These are phyloP conservation scores for Lippia alba DNA, from an alignment of 305 asterid species.

Conservation along the genomic window DNA sequence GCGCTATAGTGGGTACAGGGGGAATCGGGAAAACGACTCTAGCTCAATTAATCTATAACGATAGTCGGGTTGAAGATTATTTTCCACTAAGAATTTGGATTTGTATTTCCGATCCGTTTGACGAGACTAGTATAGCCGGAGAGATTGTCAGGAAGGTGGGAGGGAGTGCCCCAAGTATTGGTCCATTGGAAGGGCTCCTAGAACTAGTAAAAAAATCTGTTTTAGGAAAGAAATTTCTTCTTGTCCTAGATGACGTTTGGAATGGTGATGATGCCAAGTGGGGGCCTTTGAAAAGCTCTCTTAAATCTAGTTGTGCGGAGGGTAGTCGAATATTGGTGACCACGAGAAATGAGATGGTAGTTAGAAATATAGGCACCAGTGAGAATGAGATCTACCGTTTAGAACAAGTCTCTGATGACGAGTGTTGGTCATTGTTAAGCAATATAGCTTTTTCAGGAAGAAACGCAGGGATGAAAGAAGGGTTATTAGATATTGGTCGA, in stretches of 20 bases:
- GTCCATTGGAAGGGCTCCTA: neutral
- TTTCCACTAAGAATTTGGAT: neutral
- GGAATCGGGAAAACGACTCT: neutral
- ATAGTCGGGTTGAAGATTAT: neutral
- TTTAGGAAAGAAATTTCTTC: neutral
- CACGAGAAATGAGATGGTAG: neutral
- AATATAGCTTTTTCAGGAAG: neutral
- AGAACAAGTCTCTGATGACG: neutral
- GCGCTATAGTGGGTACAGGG: neutral
- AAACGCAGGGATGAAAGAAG: neutral
- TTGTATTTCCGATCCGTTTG: neutral
- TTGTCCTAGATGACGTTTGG: constrained; percentile 3
- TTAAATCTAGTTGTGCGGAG: neutral
- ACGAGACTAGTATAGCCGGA: neutral
- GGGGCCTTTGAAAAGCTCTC: neutral
- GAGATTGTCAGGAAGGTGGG: neutral
- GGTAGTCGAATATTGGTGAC: neutral
- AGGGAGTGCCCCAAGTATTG: neutral
- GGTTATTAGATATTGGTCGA: neutral
- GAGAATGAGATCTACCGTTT: neutral
- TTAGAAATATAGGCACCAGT: neutral
- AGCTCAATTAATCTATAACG: neutral
- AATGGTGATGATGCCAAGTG: neutral
- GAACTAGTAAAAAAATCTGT: neutral
- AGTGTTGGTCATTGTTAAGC: neutral